A percentile compares a stretch with the other conserved stretches of the same genome.
phyloP scores from a whole-genome alignment of 768 basidiomycete species.

The Hirschioporus abietinus region DNA sequence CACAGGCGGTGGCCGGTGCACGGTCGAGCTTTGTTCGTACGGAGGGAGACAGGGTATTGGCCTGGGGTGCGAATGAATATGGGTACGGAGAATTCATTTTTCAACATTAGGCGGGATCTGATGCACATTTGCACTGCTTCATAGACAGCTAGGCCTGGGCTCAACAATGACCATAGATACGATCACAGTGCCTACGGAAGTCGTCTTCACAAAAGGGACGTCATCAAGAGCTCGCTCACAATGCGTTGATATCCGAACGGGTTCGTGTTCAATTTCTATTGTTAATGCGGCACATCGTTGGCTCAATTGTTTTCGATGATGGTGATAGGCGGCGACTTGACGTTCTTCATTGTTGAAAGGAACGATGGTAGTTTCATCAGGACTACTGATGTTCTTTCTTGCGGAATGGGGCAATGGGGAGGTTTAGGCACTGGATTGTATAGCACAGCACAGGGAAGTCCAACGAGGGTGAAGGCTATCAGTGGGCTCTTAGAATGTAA shows the following conservation, averaged over 20 bases:
- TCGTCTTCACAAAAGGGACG: slow-evolving; percentile 60
- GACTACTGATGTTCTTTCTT: slow-evolving; percentile 58
- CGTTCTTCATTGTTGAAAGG: slow-evolving; percentile 72
- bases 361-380: slow-evolving; percentile 27
- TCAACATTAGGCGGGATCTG: not conserved
- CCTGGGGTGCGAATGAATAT: slow-evolving; percentile 86
- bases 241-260: slow-evolving; percentile 64
- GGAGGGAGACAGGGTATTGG: slow-evolving; percentile 65
- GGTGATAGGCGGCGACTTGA: slow-evolving; percentile 69
- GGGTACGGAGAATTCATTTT: slow-evolving; percentile 42
- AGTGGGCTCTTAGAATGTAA: slow-evolving; percentile 85
- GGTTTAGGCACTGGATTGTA: slow-evolving; percentile 64
- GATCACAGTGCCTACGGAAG: slow-evolving; percentile 81
- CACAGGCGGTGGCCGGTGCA: slow-evolving; percentile 67
- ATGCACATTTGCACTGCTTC: slow-evolving; percentile 8
- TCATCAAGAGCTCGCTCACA: slow-evolving; percentile 45
- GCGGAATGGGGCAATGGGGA: slow-evolving; percentile 82
- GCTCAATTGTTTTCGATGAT: slow-evolving; percentile 4
- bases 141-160: slow-evolving; percentile 79
- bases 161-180: slow-evolving; percentile 53
- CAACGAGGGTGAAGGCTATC: slow-evolving; percentile 68
- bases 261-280: slow-evolving; percentile 27
- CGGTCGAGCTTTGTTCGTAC: slow-evolving; percentile 68
- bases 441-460: slow-evolving; percentile 66
- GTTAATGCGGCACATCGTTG: not conserved